Percentiles rank a stretch among this genome's conserved stretches.
phyloP scores from a whole-genome alignment of 768 basidiomycete genomes.

The Podaxis pistillaris region DNA sequence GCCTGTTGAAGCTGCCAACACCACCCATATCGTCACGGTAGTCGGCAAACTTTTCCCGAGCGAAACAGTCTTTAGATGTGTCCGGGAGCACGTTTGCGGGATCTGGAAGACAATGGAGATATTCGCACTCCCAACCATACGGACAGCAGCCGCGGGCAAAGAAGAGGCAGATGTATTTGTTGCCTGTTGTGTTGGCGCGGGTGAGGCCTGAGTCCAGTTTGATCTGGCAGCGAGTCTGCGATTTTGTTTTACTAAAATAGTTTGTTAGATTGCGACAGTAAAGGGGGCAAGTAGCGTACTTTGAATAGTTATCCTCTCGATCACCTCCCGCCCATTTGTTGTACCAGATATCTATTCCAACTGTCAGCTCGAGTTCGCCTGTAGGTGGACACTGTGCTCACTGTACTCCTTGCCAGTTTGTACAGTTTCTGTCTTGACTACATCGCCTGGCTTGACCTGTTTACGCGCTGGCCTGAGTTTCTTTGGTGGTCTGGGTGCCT shows the following conservation, averaged over 20 bases:
- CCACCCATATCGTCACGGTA: slow-evolving; percentile 99
- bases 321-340: slow-evolving; percentile 99
- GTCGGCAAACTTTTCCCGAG: slow-evolving; percentile 93
- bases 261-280: slow-evolving; percentile 11
- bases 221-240: slow-evolving; percentile 89
- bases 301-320: slow-evolving; percentile 93
- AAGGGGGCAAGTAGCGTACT: slow-evolving; percentile 47
- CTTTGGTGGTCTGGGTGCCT: slow-evolving; percentile 34
- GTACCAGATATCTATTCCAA: slow-evolving; percentile 86
- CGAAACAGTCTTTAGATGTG: slow-evolving; percentile 95
- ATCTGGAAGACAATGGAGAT: slow-evolving; percentile 86
- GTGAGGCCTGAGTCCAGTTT: slow-evolving; percentile 90
- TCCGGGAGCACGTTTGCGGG: slow-evolving; percentile 72
- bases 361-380: background rate
- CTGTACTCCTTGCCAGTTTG: slow-evolving; percentile 98
- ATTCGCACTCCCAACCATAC: slow-evolving; percentile 98
- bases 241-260: slow-evolving; percentile 78
- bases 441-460: slow-evolving; percentile 88
- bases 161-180: slow-evolving; percentile 93
- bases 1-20: slow-evolving; percentile 92
- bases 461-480: slow-evolving; percentile 91
- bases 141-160: slow-evolving; percentile 97
- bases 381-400: slow-evolving; percentile 36
- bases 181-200: slow-evolving; percentile 90
- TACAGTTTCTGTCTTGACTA: slow-evolving; percentile 82